Percentiles rank a stretch among this genome's conserved stretches.
phyloP scores from a whole-genome alignment of 768 basidiomycete species.

The Phaffia tasmanica region DNA sequence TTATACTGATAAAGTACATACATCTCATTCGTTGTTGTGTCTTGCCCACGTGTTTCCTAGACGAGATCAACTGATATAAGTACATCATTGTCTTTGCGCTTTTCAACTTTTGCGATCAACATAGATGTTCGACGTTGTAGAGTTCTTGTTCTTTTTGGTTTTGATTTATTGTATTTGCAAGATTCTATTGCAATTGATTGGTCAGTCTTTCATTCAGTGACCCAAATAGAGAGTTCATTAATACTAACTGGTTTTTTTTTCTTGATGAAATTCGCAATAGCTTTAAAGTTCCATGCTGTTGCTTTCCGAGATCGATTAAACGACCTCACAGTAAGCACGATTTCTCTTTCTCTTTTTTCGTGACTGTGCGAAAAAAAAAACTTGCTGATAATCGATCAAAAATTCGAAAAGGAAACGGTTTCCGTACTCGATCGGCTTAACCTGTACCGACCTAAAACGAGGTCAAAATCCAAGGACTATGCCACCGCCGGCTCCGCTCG shows the following conservation, averaged over 20 bases:
- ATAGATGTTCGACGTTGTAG: conserved; percentile 53
- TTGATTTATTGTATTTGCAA: conserved; percentile 54
- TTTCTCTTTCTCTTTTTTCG: no score
- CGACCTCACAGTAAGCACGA: conserved; percentile 40
- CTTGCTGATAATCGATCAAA: no score
- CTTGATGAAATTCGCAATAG: conserved; percentile 33
- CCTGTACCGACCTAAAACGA: conserved; percentile 20
- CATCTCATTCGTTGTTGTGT: conserved; percentile 2
- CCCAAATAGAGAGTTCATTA: background rate
- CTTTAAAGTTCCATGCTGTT: conserved; percentile 64
- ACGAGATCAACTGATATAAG: no score
- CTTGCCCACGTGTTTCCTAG: background rate
- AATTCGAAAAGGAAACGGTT: conserved; percentile 1
- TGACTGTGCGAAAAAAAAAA: no score
- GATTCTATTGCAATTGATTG: conserved; percentile 59
- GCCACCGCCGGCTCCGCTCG: background rate
- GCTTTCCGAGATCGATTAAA: conserved; percentile 64
- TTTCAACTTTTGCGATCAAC: background rate
- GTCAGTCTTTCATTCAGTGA: conserved; percentile 30
- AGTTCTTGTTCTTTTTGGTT: conserved; percentile 65
- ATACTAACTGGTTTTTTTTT: background rate
- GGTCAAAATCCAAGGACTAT: background rate
- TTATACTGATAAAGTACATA: conserved; percentile 51
- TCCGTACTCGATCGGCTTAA: conserved; percentile 21
- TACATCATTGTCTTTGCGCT: background rate